Percentiles rank a stretch among this genome's conserved stretches.
These are phyloP conservation scores for Niveomyces coronatus DNA, from an alignment of 2,329 filamentous ascomycete genomes.

Conservation along the genomic window DNA sequence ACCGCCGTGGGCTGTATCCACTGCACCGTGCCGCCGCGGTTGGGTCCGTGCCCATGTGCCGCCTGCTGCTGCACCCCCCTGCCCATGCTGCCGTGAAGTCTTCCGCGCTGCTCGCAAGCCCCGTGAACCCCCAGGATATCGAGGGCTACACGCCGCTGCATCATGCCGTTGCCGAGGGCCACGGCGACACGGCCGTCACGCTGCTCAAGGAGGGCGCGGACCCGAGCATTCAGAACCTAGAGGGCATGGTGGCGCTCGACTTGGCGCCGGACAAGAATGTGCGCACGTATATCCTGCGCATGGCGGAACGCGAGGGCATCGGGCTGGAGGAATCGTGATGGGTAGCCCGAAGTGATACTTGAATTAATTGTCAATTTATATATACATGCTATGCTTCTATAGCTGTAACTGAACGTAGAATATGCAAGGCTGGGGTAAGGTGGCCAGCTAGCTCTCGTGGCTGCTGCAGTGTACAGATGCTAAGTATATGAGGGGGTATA, in stretches of 20 bases:
- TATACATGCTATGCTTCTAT: too few relatives aligned
- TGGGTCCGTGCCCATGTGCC: constrained; percentile 80
- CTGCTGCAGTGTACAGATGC: too few relatives aligned
- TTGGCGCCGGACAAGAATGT: constrained; percentile 81
- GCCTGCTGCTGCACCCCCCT: constrained; percentile 67
- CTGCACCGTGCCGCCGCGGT: constrained; percentile 86
- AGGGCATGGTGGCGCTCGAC: constrained; percentile 65
- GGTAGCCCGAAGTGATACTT: constrained; percentile 2
- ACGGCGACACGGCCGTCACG: constrained; percentile 72
- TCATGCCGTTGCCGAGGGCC: constrained; percentile 70
- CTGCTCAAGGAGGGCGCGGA: constrained; percentile 81
- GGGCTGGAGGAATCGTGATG: constrained; percentile 31
- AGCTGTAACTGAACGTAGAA: too few relatives aligned
- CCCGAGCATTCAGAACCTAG: constrained; percentile 61
- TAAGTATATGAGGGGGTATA: too few relatives aligned
- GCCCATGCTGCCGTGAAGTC: too few relatives aligned
- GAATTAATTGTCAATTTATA: constrained; percentile 6
- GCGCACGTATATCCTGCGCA: constrained; percentile 58
- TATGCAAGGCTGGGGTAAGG: too few relatives aligned
- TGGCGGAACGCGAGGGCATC: constrained; percentile 77
- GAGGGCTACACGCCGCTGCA: constrained; percentile 84
- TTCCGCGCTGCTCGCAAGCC: too few relatives aligned
- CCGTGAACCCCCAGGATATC: constrained; percentile 71
- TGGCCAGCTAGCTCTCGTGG: too few relatives aligned
- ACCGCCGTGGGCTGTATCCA: constrained; percentile 79